Base-by-base conservation (phyloP, 352 stramenopile genomes). In the Pythium dissimile region DNA sequence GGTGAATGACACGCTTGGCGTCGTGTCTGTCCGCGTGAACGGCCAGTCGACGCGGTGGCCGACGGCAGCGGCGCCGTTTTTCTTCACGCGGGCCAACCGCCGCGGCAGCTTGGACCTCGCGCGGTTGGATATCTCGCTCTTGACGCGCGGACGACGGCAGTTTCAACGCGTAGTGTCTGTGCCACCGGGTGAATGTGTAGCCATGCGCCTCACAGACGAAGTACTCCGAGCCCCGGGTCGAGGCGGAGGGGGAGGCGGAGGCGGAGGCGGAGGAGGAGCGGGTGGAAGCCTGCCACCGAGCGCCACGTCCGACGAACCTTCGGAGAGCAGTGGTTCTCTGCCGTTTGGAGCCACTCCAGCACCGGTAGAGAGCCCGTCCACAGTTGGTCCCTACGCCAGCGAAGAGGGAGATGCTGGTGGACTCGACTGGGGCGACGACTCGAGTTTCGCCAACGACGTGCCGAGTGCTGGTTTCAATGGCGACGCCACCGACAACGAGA, bases 1-100 rank as follows among this genome's bases (percentile, higher is more conserved):
- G 2, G 54, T 65, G 39, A 74, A 77, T 54, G 39, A 64, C 20
- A 59, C 59, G 10, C 41, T 60, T 1, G 69, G 69, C 5, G 54
- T 77, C 8, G 38, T 34, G n/a, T 24, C 32, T 6, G 27, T 77
- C 12, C 30, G 15, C 12, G 54, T 77, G 18, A 66, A 71, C 39
- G 53, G 59, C 37, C 23, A 18, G 4, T 15, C 13, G 1, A 26
- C 48, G 6, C 38, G n/a, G 21, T 32, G 50, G 9, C 11, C 13
- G 16, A 13, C 16, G 11, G 26, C 16, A 23, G 54, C 42, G 34
- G 50, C 30, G 8, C 37, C 38, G 37, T 64, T 47, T 18, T 53
- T 64, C 39, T 64, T 57, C 18, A 43, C 24, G 15, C 23, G 51
- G 6, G 31, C 16, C 16, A 47, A 64, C 37, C 30, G 13, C 10